Percentiles rank a stretch among this genome's conserved stretches.
Conservation (phyloP, 768 basidiomycete genomes). For the Sistotremastrum suecicum region DNA sequence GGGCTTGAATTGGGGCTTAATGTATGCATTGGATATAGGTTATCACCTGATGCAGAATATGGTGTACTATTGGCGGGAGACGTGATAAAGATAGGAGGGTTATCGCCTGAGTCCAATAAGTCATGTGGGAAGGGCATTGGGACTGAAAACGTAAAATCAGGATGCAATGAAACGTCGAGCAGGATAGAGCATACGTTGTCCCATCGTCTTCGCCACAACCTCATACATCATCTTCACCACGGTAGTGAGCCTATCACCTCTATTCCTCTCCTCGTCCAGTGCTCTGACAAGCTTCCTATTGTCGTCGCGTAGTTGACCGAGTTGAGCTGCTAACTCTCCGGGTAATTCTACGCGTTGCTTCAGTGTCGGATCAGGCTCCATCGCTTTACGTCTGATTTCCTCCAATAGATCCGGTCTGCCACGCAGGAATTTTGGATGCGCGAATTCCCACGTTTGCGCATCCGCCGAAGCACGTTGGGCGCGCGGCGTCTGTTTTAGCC, state of each 20-base stretch:
- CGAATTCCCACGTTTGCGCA: constrained; percentile 82
- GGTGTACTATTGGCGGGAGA: constrained; percentile 37
- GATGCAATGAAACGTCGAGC: background rate
- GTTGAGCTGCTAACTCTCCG: constrained; percentile 58
- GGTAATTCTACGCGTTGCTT: constrained; percentile 69
- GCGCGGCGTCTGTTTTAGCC: constrained; percentile 47
- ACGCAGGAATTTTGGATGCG: constrained; percentile 74
- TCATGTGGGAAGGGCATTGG: constrained; percentile 26
- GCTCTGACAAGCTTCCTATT: constrained; percentile 36
- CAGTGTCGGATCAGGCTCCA: constrained; percentile 62
- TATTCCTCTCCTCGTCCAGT: constrained; percentile 39
- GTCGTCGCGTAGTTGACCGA: constrained; percentile 59
- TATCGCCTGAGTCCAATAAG: constrained; percentile 33
- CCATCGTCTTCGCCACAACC: constrained; percentile 39
- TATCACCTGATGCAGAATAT: constrained; percentile 20
- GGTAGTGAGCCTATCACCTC: constrained; percentile 44
- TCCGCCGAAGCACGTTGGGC: constrained; percentile 70
- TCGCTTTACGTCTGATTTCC: constrained; percentile 75
- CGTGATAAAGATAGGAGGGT: constrained; percentile 43
- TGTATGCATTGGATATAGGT: constrained; percentile 30
- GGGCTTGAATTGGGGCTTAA: constrained; percentile 39
- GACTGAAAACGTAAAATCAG: constrained; percentile 4
- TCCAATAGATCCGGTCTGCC: constrained; percentile 70
- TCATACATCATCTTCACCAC: constrained; percentile 54
- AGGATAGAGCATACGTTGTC: constrained; percentile 32